These are phyloP conservation scores for Nakazawaea peltata DNA, from an alignment of 805 yeast species.

Conservation along the genomic window DNA sequence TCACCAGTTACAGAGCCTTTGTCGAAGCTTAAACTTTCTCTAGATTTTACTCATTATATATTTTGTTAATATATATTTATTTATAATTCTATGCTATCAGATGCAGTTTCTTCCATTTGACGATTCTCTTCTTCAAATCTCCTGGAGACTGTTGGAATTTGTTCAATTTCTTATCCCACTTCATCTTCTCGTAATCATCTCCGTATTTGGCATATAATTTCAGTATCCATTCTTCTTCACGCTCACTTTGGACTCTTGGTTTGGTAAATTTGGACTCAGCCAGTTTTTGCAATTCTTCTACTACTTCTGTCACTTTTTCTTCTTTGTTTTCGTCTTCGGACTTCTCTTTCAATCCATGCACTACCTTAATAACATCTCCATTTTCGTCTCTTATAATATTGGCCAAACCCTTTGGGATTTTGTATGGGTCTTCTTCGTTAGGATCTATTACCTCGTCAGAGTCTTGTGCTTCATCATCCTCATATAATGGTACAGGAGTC, in stretches of 20 bases:
- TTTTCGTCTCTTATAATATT: conserved; percentile 62
- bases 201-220: conserved; percentile 70
- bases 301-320: neutral
- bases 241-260: conserved; percentile 52
- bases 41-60: neutral
- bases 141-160: conserved; percentile 80
- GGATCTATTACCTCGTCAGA: conserved; percentile 15
- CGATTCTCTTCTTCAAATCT: conserved; percentile 65
- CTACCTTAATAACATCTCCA: conserved; percentile 58
- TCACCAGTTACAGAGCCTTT: conserved; percentile 87
- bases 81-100: neutral
- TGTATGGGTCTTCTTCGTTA: conserved; percentile 35
- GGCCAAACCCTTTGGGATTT: conserved; percentile 75
- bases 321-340: conserved; percentile 23
- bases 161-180: conserved; percentile 83
- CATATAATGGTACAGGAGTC: conserved; percentile 25
- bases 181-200: conserved; percentile 83
- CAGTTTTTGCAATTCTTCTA: conserved; percentile 43
- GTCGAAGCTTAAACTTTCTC: conserved; percentile 47
- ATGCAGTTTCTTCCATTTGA: conserved; percentile 51
- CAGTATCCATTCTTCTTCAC: conserved; percentile 71
- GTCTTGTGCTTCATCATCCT: conserved; percentile 22
- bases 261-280: conserved; percentile 57
- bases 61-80: neutral
- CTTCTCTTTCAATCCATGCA: conserved; percentile 58